Evolutionary conservation across 305 asterid species (phyloP).

Genomic region (Ruellia speciosa): DNA sequence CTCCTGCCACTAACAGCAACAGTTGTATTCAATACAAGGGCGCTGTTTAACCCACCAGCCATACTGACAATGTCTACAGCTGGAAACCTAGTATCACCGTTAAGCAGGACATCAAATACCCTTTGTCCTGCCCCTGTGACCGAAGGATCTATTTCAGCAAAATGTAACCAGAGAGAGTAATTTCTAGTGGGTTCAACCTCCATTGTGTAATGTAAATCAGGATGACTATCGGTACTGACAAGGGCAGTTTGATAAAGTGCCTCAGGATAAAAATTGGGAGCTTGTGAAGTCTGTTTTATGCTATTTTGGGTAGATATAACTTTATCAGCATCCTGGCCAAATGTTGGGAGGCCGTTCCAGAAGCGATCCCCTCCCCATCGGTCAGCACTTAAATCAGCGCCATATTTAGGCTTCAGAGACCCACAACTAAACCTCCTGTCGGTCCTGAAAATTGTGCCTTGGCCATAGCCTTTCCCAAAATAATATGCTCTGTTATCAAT

Average conservation of each 20-base stretch:
- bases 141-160: conserved; percentile 79
- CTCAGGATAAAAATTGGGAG: conserved; percentile 86
- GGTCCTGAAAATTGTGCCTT: conserved; percentile 75
- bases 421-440: conserved; percentile 71
- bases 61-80: conserved; percentile 56
- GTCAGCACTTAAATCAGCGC: conserved; percentile 65
- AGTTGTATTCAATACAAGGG: conserved; percentile 71
- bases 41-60: conserved; percentile 63
- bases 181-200: conserved; percentile 80
- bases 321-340: conserved; percentile 46
- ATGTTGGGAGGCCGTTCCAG: conserved; percentile 54
- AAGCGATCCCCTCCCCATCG: conserved; percentile 94
- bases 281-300: conserved; percentile 39
- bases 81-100: conserved; percentile 47
- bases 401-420: conserved; percentile 45
- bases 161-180: conserved; percentile 92
- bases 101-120: conserved; percentile 64
- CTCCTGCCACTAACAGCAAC: conserved; percentile 76
- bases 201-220: conserved; percentile 58
- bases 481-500: conserved; percentile 63
- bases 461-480: conserved; percentile 65
- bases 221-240: conserved; percentile 44
- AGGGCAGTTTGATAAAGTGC: conserved; percentile 73
- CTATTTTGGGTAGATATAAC: conserved; percentile 32
- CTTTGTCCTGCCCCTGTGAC: conserved; percentile 61